phyloP scores from a whole-genome alignment of 192 early-diverging fungal genomes.

The Allomyces macrogynus region DNA sequence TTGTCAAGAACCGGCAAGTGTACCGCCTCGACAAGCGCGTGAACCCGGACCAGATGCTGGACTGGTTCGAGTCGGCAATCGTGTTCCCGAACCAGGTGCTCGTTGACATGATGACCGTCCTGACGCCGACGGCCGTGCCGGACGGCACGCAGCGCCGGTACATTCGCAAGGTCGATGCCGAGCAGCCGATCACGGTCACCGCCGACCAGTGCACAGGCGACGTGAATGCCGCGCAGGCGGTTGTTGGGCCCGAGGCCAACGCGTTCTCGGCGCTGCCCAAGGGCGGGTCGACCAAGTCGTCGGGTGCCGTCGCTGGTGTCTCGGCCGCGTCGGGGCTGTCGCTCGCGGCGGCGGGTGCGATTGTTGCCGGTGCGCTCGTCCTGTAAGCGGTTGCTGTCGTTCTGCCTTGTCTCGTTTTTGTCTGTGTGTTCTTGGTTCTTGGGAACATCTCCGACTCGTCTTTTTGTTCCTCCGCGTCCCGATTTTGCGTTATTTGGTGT shows the following conservation, averaged over 20 bases:
- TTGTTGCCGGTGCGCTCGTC: too few species aligned
- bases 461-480: too few species aligned
- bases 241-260: neutral
- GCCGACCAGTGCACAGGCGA: slow-evolving; percentile 30
- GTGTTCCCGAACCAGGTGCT: slow-evolving; percentile 45
- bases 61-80: slow-evolving; percentile 49
- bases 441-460: too few species aligned
- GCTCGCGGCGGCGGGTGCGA: too few species aligned
- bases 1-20: slow-evolving; percentile 34
- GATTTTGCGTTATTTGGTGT: too few species aligned
- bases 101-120: slow-evolving; percentile 44
- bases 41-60: slow-evolving; percentile 35
- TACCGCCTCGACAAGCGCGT: slow-evolving; percentile 46
- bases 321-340: slow-evolving; percentile 2
- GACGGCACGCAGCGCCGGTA: slow-evolving; percentile 28
- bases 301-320: slow-evolving; percentile 5
- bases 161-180: slow-evolving; percentile 46
- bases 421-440: too few species aligned
- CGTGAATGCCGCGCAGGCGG: slow-evolving; percentile 10
- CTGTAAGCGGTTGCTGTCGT: too few species aligned
- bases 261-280: neutral
- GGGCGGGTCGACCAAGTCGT: slow-evolving; percentile 1
- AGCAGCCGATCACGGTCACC: slow-evolving; percentile 24
- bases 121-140: slow-evolving; percentile 31
- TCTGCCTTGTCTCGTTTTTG: too few species aligned